Evolutionary conservation across 2,329 filamentous ascomycete species (phyloP), one percentile per base, ranked within the genome.

Genomic region (Arthrobotrys iridis): DNA sequence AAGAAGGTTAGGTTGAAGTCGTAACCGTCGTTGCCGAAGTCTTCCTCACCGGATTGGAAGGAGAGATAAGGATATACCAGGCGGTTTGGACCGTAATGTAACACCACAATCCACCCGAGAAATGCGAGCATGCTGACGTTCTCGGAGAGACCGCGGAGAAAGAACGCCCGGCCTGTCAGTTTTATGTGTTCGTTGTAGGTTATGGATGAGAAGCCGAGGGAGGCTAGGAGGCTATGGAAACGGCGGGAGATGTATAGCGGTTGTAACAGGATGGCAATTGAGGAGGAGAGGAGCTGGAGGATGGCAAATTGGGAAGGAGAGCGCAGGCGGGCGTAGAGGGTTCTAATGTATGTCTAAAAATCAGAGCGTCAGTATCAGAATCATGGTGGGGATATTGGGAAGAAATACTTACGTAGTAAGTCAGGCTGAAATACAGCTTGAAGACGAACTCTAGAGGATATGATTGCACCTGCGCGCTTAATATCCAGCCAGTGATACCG

Each of bases 391-490:
- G 15, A 43, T 33, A 15, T 41, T n/a, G 13, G 7, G 10, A 3
- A 15, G 5, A 37, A 22, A n/a, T 20, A 33, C 70, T 37, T 63
- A 74, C 70, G 33, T 74, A 88, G 81, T 91, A 91, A 4, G 89
- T 91, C 59, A 90, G 82, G 84, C 88, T 88, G 80, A 89, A 90
- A 81, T 89, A 90, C 86, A 91, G 84, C 80, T 91, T 91, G 79
- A 91, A 91, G 43, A 90, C 86, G 87, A 88, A 91, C 77, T 88
- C 89, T 68, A 91, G 81, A n/a, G 89, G 89, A 79, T 91, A 91
- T 80, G 87, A 90, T 40, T 88, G 88, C 0, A 91, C 89, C 30
- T 88, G 84, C 80, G 90, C 87, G 46, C 89, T 88, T 40, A 91
- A 81, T 52, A 90, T 89, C 87, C 88, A 91, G 1, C 88, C 88